A percentile compares a stretch with the other conserved stretches of the same genome.
Evolutionary conservation across 169 alveolate species (phyloP).

Genomic region (Plasmodium berghei): DNA sequence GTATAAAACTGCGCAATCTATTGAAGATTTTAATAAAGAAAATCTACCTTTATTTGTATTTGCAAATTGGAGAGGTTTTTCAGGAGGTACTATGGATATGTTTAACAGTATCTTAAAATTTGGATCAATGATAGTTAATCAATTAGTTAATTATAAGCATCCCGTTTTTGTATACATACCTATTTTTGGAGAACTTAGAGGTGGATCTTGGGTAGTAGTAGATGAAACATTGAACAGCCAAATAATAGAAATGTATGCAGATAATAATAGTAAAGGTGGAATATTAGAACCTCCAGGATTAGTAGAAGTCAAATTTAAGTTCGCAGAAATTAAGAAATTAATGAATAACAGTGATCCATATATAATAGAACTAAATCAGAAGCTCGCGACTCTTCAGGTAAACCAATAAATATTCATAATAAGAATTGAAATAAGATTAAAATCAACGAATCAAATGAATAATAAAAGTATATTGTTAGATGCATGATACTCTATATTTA

Average conservation of each 20-base stretch:
- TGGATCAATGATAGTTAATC: conserved; percentile 89
- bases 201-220: conserved; percentile 91
- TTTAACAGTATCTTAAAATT: conserved; percentile 85
- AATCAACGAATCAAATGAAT: too few relatives aligned
- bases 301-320: conserved; percentile 85
- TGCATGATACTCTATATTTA: too few relatives aligned
- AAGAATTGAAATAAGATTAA: neutral
- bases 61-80: conserved; percentile 87
- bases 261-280: conserved; percentile 86
- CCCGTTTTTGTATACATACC: conserved; percentile 90
- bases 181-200: conserved; percentile 87
- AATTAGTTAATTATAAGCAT: conserved; percentile 86
- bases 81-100: conserved; percentile 92
- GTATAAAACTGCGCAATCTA: conserved; percentile 91
- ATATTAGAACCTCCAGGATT: conserved; percentile 88
- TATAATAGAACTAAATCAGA: conserved; percentile 62
- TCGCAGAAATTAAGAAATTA: conserved; percentile 80
- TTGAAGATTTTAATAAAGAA: conserved; percentile 89
- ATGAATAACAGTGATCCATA: conserved; percentile 80
- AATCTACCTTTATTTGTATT: conserved; percentile 86
- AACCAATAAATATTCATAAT: neutral
- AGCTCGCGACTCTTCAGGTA: conserved; percentile 60
- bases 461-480: too few relatives aligned
- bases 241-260: conserved; percentile 90
- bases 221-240: conserved; percentile 88